Conservation (phyloP, 306 rosid genomes). For the Trichosanthes truncata region DNA sequence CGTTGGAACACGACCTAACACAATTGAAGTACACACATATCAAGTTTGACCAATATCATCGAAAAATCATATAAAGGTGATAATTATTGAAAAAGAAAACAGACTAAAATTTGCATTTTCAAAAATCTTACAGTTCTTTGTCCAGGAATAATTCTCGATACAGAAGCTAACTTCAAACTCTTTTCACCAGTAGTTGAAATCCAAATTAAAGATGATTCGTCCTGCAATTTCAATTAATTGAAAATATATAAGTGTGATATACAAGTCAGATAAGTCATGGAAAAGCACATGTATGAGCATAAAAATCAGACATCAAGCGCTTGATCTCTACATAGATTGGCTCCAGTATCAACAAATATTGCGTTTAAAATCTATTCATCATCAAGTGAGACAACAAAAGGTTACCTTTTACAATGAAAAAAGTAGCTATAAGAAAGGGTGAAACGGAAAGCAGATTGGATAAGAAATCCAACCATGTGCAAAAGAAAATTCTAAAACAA, state of each 20-base stretch:
- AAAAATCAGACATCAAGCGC: conserved; percentile 12
- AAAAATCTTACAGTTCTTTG: conserved; percentile 71
- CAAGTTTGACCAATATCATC: background rate
- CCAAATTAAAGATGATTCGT: conserved; percentile 81
- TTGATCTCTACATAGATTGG: conserved; percentile 7
- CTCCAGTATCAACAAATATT: background rate
- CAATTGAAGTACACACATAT: conserved; percentile 13
- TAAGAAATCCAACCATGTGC: background rate
- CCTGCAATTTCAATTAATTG: conserved; percentile 34
- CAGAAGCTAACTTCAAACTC: conserved; percentile 66
- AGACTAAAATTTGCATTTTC: background rate
- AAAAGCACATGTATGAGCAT: background rate
- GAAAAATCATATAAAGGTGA: conserved; percentile 4
- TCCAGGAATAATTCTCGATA: conserved; percentile 82
- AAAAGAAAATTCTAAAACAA: background rate
- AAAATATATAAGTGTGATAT: background rate
- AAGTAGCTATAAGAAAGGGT: background rate
- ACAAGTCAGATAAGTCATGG: background rate
- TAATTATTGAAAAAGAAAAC: background rate
- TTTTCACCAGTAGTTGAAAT: conserved; percentile 84
- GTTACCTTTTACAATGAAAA: background rate
- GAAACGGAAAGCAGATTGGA: background rate
- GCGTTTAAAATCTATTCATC: background rate
- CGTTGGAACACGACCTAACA: conserved; percentile 23
- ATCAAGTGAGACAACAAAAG: background rate